These are phyloP conservation scores for Dioszegia crocea DNA, from an alignment of 768 basidiomycete genomes.

Conservation along the genomic window DNA sequence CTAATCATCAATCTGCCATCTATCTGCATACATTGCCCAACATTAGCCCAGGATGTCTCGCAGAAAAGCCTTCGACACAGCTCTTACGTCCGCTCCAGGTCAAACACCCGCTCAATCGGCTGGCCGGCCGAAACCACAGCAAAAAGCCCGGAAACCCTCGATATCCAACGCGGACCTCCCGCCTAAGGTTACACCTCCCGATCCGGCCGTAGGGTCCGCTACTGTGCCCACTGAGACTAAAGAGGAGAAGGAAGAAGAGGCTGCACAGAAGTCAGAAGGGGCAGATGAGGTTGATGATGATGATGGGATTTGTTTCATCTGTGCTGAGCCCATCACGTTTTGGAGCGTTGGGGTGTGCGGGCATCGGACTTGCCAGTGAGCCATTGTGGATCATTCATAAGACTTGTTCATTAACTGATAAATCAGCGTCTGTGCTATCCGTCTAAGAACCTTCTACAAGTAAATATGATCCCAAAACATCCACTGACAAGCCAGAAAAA, in stretches of 20 bases:
- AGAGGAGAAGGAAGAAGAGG: slow-evolving; percentile 13
- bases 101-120: not conserved
- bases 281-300: slow-evolving; percentile 30
- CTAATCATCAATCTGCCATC: not conserved
- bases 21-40: not conserved
- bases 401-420: slow-evolving; percentile 7
- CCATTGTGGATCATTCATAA: not conserved
- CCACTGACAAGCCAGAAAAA: slow-evolving; percentile 54
- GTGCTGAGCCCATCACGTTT: slow-evolving; percentile 88
- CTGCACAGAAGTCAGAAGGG: slow-evolving; percentile 3
- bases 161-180: not conserved
- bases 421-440: slow-evolving; percentile 68
- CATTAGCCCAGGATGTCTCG: slow-evolving; percentile 17
- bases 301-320: slow-evolving; percentile 70
- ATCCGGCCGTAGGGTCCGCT: slow-evolving; percentile 15
- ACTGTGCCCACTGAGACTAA: slow-evolving; percentile 22
- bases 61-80: slow-evolving; percentile 24
- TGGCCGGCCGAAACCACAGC: slow-evolving; percentile 5
- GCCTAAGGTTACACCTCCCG: slow-evolving; percentile 15
- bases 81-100: slow-evolving; percentile 4
- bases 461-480: slow-evolving; percentile 11
- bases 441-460: slow-evolving; percentile 87
- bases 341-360: slow-evolving; percentile 84
- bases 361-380: slow-evolving; percentile 81
- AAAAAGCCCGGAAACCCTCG: slow-evolving; percentile 1